Base-by-base conservation (phyloP, 257 asterid species). In the Cinchona pubescens region DNA sequence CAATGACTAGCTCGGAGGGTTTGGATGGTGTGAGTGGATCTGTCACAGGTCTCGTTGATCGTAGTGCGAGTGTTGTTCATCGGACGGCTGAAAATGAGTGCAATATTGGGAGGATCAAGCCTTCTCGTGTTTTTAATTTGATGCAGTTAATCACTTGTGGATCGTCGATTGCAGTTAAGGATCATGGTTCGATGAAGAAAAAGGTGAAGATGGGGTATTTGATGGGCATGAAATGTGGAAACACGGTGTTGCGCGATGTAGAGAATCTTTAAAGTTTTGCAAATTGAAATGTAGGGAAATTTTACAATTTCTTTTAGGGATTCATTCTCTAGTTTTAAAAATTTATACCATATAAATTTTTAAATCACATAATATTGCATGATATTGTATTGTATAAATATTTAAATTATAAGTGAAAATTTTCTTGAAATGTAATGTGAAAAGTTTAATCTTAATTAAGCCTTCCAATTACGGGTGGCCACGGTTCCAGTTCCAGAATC, bases 81-180 rank as follows among this genome's bases (percentile, higher is more conserved):
- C 82, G 0, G 25, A 78, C 75, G 81, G 82, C 58, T 67, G 73
- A 65, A 65, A 75, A 78, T 42, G 83, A 78, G 43, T 67, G 67
- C 65, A 37, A 74, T 7, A 75, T 71, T n/a, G 79, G 83, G 49
- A 78, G 72, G 66, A 32, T 73, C 64, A 82, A 74, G 81, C 69
- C 79, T 58, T 74, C 79, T 46, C 80, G 66, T 23, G 77, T 55
- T 51, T 23, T 49, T n/a, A 49, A 49, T 25, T 60, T 80, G 60
- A 80, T 75, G 83, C 86, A 82, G 37, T 64, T 73, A 61, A 69
- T 82, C 27, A 80, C 73, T 23, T 85, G 88, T 69, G 85, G 85
- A 53, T 79, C 79, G 10, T 53, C 69, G 11, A 30, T 29, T 14
- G 34, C 73, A 29, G 21, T 45, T 25, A 72, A 66, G 74, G 30